Evolutionary conservation across 2,329 filamentous ascomycete species (phyloP).

Genomic region (Fusarium incarnatum): DNA sequence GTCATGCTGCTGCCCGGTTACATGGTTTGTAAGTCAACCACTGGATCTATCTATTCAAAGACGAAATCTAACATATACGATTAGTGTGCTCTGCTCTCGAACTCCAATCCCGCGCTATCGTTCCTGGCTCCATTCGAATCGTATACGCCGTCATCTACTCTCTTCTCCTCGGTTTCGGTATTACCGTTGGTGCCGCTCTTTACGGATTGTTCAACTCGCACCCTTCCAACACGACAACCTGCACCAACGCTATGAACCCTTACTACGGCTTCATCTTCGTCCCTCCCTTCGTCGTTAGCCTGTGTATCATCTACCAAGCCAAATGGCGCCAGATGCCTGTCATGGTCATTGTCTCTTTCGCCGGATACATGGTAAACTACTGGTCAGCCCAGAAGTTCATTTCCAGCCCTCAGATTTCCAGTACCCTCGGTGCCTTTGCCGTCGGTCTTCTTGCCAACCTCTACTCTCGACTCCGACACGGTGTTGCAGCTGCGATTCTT

Average conservation of each 20-base stretch:
- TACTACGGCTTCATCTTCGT: constrained; percentile 76
- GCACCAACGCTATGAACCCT: constrained; percentile 57
- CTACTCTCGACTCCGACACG: constrained; percentile 71
- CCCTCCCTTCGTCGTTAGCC: constrained; percentile 76
- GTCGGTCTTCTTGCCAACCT: constrained; percentile 83
- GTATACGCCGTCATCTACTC: constrained; percentile 82
- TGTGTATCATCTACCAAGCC: constrained; percentile 82
- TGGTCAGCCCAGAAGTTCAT: constrained; percentile 74
- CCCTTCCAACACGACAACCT: constrained; percentile 59
- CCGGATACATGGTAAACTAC: constrained; percentile 81
- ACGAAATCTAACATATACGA: neutral
- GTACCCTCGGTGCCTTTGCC: constrained; percentile 79
- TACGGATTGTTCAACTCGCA: constrained; percentile 70
- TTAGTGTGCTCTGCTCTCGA: constrained; percentile 65
- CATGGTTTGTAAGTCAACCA: constrained; percentile 61
- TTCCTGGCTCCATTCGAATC: constrained; percentile 78
- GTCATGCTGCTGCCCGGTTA: constrained; percentile 75
- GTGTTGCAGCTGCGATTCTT: constrained; percentile 61
- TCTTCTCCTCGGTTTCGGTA: constrained; percentile 77
- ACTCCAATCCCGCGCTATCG: constrained; percentile 75
- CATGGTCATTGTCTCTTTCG: constrained; percentile 79
- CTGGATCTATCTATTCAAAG: neutral
- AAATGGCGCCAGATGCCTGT: constrained; percentile 84
- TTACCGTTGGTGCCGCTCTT: constrained; percentile 73
- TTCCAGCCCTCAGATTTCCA: constrained; percentile 79